Evolutionary conservation across 2,329 filamentous ascomycete genomes (phyloP), one percentile per base, ranked within the genome.

Genomic region (Hirsutella minnesotensis): DNA sequence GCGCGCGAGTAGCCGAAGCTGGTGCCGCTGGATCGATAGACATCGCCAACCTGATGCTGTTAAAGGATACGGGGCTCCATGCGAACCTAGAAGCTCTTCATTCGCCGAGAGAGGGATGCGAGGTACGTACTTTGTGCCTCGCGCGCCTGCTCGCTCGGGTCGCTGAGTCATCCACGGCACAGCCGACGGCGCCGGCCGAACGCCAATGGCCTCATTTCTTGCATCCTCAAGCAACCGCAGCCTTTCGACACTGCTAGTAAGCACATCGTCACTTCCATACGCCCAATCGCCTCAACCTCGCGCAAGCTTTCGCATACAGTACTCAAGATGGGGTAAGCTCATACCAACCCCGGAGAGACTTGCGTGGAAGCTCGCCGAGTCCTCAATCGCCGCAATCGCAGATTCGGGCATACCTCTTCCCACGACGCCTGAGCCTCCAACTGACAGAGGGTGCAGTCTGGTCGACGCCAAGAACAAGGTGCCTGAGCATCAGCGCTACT

Each of bases 381-480:
- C 13, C 9, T 18, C n/a, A 2, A 18, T 35, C 9, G 33, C 33
- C 15, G 33, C 38, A 34, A 41, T 39, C 30, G 34, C 30, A 20
- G 41, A 19, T 3, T 16, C 27, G 16, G 39, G 20, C 44, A 45
- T 42, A 15, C 39, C 39, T 39, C 50, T 16, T 24, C 45, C 37
- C 43, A 44, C 44, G 46, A 47, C 47, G 7, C 12, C 24, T 27
- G 50, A 45, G 44, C 46, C 46, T 47, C 38, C 49, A 41, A 46
- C 54, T 60, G 49, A 61, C 56, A 30, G 51, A 36, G 47, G 31
- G 43, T 40, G 44, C 53, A 76, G 75, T 59, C 57, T 81, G 60
- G 52, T 87, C 69, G 70, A 85, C 75, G 79, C 81, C 64, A 73
- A 76, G 62, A 90, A 90, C 77, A 76, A 74, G 58, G 84, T 89